These are phyloP conservation scores for Suillus paluster DNA, from an alignment of 768 basidiomycete species.

Conservation along the genomic window DNA sequence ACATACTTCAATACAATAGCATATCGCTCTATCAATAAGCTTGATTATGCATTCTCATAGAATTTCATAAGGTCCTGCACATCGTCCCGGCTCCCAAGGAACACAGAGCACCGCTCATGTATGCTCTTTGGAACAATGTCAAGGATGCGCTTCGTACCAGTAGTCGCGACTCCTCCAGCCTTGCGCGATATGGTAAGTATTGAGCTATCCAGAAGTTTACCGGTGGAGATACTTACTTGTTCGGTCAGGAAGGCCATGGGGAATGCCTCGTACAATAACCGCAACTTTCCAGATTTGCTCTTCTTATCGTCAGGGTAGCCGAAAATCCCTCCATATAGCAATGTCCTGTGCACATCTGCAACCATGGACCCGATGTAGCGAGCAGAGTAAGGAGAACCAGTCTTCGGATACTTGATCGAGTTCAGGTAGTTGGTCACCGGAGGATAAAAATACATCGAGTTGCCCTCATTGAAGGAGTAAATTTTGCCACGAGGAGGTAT, in stretches of 20 bases:
- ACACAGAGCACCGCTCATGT: constrained; percentile 92
- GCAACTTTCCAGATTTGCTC: constrained; percentile 92
- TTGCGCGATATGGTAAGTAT: constrained; percentile 34
- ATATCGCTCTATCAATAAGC: neutral
- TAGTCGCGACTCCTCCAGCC: constrained; percentile 97
- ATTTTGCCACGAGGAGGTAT: constrained; percentile 96
- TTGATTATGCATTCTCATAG: constrained; percentile 52
- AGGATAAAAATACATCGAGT: constrained; percentile 90
- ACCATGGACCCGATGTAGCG: constrained; percentile 99
- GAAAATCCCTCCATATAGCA: constrained; percentile 98
- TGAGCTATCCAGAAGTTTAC: neutral
- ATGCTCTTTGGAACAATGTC: constrained; percentile 88
- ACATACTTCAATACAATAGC: neutral
- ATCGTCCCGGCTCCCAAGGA: constrained; percentile 92
- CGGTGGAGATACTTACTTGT: constrained; percentile 61
- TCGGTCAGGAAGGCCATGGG: constrained; percentile 97
- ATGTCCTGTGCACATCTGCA: constrained; percentile 94
- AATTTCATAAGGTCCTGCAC: constrained; percentile 89
- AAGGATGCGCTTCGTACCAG: constrained; percentile 90
- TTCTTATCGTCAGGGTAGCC: constrained; percentile 99
- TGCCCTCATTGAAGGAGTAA: constrained; percentile 99
- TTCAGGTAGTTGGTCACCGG: constrained; percentile 84
- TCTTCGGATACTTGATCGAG: constrained; percentile 87
- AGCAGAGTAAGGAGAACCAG: constrained; percentile 83
- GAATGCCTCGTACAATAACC: constrained; percentile 96